These are phyloP conservation scores for Stagonosporopsis tanaceti DNA, from an alignment of 2,329 filamentous ascomycete species.

Conservation along the genomic window DNA sequence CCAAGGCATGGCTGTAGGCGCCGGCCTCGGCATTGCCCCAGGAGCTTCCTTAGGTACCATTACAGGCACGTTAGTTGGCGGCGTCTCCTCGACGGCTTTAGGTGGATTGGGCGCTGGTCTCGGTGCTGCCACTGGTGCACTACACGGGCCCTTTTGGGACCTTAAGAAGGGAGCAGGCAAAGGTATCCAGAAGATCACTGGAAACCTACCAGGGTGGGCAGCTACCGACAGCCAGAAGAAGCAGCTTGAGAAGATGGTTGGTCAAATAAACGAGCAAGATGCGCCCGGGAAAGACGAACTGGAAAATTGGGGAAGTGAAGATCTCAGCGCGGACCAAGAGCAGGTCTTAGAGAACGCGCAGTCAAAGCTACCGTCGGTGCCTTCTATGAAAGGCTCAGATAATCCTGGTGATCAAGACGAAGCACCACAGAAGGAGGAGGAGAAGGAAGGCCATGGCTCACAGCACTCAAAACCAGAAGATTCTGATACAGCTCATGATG, in stretches of 20 bases:
- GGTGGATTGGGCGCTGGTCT: conserved; percentile 30
- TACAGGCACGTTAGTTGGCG: conserved; percentile 32
- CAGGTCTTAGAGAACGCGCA: conserved; percentile 22
- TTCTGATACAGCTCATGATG: not conserved
- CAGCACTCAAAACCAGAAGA: not conserved
- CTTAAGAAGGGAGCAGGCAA: conserved; percentile 27
- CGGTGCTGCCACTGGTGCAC: conserved; percentile 28
- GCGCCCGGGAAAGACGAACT: conserved; percentile 28
- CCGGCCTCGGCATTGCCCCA: conserved; percentile 32
- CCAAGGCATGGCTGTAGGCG: conserved; percentile 34
- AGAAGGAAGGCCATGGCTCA: not conserved
- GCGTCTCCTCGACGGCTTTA: conserved; percentile 29
- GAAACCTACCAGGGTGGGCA: conserved; percentile 26
- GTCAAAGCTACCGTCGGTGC: conserved; percentile 21
- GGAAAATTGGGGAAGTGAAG: conserved; percentile 25
- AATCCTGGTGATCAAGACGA: not conserved
- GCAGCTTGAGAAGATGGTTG: conserved; percentile 32
- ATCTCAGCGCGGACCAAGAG: conserved; percentile 14
- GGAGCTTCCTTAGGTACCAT: conserved; percentile 31
- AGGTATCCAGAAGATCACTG: conserved; percentile 27
- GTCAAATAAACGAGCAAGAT: conserved; percentile 27
- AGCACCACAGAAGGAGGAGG: not conserved
- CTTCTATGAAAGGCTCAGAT: not conserved
- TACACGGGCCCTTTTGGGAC: conserved; percentile 26
- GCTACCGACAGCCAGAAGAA: conserved; percentile 30